phyloP scores from a whole-genome alignment of 768 basidiomycete genomes.

The Leccinum arenicola region DNA sequence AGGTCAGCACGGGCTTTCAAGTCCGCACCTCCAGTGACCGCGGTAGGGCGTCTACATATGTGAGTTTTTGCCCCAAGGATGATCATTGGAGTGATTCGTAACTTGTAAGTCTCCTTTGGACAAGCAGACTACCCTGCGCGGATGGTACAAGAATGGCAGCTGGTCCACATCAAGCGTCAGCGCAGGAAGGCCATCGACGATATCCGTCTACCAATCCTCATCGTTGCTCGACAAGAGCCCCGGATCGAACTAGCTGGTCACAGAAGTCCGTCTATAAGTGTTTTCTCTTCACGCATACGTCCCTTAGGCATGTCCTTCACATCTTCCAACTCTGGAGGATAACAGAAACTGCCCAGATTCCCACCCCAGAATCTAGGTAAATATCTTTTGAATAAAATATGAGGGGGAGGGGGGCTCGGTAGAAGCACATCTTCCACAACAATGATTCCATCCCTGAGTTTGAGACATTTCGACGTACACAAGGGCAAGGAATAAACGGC shows the following conservation, averaged over 20 bases:
- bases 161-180: constrained; percentile 39
- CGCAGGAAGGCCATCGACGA: constrained; percentile 51
- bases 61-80: no score
- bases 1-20: no score
- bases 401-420: constrained; percentile 3
- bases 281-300: constrained; percentile 33
- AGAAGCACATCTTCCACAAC: no score
- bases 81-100: no score
- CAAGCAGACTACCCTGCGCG: constrained; percentile 27
- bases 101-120: constrained; percentile 23
- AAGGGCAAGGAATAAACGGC: no score
- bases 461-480: no score
- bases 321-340: constrained; percentile 59
- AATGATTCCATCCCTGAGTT: no score
- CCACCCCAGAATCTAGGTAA: no score
- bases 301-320: constrained; percentile 55
- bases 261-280: constrained; percentile 38
- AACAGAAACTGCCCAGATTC: constrained; percentile 37
- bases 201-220: constrained; percentile 47
- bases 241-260: constrained; percentile 62
- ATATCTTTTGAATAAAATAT: constrained; percentile 52
- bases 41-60: no score
- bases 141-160: constrained; percentile 48
- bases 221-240: constrained; percentile 41
- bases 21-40: no score